Base-by-base conservation (phyloP, 2,329 filamentous ascomycete genomes). In the Nemania sp. region DNA sequence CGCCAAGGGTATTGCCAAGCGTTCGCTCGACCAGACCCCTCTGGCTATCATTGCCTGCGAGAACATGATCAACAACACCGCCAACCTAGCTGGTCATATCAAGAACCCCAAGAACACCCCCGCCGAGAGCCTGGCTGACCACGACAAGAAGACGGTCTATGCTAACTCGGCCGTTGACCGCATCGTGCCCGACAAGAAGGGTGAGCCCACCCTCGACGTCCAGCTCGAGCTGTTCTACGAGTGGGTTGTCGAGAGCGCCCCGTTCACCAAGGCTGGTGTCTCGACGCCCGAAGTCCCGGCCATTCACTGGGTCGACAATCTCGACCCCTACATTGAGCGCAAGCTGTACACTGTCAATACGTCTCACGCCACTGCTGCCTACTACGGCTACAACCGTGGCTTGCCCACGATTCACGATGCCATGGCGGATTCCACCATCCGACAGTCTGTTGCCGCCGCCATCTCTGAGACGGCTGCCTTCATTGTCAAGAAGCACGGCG, bases 291-390 rank as follows among this genome's bases (percentile, higher is more conserved):
- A 83, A 55, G 83, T 86, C 68, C 93, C 92, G 5, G 78, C 85
- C 17, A 94, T 99, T 72, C 78, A 95, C 67, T 97, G 91, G 87
- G 95, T 98, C 61, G 87, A 92, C 66, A 84, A 98, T 79, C 87
- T 99, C 32, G 85, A 88, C 74, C 95, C 95, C 59, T 99, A 94
- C 81, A 98, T 99, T 72, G 95, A 99, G 87, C 93, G 95, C 78
- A 99, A 99, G 86, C 88, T 99, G 67, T 99, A 93, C 84, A 99
- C 95, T 20, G 94, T 99, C 84, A 99, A 99, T 86, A 99, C 95
- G 20, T 90, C 92, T 57, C 95, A 99, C 75, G 95, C 95, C 62
- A 96, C 94, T 7, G 93, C 93, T 18, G 94, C 95, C 62, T 98
- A 98, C 85, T 93, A 95, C 77, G 94, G 93, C 57, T 90, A 96